Base-by-base conservation (phyloP, 805 yeast species). In the Priceomyces castillae region DNA sequence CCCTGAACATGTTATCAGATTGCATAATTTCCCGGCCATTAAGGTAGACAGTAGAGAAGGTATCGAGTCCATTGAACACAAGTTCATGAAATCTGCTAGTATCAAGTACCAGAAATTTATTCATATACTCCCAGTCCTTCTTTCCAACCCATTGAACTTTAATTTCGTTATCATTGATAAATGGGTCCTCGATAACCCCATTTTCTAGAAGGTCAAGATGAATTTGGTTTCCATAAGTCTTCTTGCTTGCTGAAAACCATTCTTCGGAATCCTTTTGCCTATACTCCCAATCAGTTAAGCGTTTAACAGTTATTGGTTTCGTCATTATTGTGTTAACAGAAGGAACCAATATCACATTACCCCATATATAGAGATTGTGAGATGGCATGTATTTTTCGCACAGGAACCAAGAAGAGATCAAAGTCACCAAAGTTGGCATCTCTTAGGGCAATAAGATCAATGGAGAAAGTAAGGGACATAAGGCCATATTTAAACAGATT, bases 121-220 rank as follows among this genome's bases (percentile, higher is more conserved):
- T 39, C 39, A 51, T 46, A 52, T 77, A 77, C 48, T 74, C 78
- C 81, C 81, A 77, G 39, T 66, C 73, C n/a, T 47, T 50, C 37
- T 71, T 69, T 2, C 73, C 77, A 3, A 77, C 73, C 81, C 81
- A 77, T 56, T 75, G 80, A 7, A 74, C 71, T 4, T 49, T 44
- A 15, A 53, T 53, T 48, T 74, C 81, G 48, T 76, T 75, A 44
- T 52, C 47, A 46, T 73, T 74, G 2, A 60, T 23, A 46, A 71
- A 73, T 0, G 81, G 81, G 47, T 76, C 76, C 2, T 70, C 68
- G 23, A 77, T 74, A 33, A 57, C 51, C 1, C 61, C 58, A 42
- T 67, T 58, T 28, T 54, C 57, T 23, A 70, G 43, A 37, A 77
- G 53, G 50, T 76, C 81, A 2, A 65, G 64, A 48, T 64, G 69